Conservation (phyloP, 805 yeast species). For the Suhomyces sp. region DNA sequence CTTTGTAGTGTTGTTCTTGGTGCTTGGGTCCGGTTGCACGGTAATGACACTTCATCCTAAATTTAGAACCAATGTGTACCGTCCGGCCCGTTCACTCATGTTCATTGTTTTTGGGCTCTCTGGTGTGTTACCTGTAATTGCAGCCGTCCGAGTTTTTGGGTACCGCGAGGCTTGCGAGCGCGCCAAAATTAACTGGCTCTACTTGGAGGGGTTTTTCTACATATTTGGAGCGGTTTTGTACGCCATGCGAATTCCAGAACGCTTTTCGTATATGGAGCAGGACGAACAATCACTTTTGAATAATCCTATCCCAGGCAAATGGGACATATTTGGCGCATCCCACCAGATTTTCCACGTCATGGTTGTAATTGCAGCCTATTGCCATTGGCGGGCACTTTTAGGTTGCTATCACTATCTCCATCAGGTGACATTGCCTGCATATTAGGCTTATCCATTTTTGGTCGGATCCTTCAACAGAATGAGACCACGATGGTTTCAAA, state of each 20-base stretch:
- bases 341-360: slow-evolving; percentile 81
- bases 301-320: slow-evolving; percentile 27
- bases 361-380: slow-evolving; percentile 73
- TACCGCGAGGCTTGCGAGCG: slow-evolving; percentile 44
- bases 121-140: slow-evolving; percentile 66
- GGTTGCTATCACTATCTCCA: slow-evolving; percentile 55
- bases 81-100: slow-evolving; percentile 74
- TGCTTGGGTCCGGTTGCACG: slow-evolving; percentile 61
- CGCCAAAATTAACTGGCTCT: slow-evolving; percentile 58
- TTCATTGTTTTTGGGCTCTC: slow-evolving; percentile 79
- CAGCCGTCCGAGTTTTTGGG: slow-evolving; percentile 53
- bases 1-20: slow-evolving; percentile 47
- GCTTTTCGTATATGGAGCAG: slow-evolving; percentile 34
- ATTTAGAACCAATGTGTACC: slow-evolving; percentile 68
- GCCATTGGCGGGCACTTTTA: slow-evolving; percentile 66
- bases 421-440: slow-evolving; percentile 6
- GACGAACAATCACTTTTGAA: slow-evolving; percentile 12
- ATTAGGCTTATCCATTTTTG: neutral
- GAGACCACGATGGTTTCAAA: slow-evolving; percentile 1
- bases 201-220: slow-evolving; percentile 70
- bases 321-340: slow-evolving; percentile 73
- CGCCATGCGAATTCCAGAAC: slow-evolving; percentile 78
- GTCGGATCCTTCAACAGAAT: neutral
- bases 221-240: slow-evolving; percentile 77
- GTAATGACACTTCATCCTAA: slow-evolving; percentile 59